phyloP scores from a whole-genome alignment of 768 basidiomycete genomes.

The Tylopilus sp. region DNA sequence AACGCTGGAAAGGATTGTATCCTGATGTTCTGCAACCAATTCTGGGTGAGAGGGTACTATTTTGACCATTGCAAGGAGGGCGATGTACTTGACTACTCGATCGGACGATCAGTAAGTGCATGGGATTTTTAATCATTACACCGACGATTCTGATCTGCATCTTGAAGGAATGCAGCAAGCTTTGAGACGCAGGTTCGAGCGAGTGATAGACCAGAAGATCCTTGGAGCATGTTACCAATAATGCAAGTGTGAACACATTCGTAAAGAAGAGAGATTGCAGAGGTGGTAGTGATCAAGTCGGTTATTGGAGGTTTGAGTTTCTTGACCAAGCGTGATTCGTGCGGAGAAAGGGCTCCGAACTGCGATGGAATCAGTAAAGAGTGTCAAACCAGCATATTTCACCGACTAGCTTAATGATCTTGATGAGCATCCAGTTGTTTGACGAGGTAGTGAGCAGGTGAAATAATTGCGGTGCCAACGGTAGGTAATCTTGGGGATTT shows the following conservation, averaged over 20 bases:
- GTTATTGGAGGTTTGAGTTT: constrained; percentile 94
- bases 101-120: constrained; percentile 16
- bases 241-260: constrained; percentile 99
- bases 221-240: constrained; percentile 92
- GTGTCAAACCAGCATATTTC: neutral
- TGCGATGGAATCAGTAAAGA: constrained; percentile 29
- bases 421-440: constrained; percentile 99
- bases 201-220: constrained; percentile 68
- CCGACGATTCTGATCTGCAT: constrained; percentile 94
- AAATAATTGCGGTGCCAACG: constrained; percentile 89
- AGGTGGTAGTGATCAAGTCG: constrained; percentile 91
- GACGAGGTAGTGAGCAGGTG: constrained; percentile 89
- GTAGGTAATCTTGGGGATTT: constrained; percentile 76
- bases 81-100: constrained; percentile 91
- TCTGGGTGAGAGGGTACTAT: constrained; percentile 91
- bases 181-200: constrained; percentile 92
- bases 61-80: constrained; percentile 90
- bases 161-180: constrained; percentile 85
- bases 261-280: constrained; percentile 92
- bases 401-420: constrained; percentile 90
- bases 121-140: constrained; percentile 18
- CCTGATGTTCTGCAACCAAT: constrained; percentile 87
- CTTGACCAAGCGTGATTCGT: constrained; percentile 90
- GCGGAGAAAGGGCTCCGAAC: constrained; percentile 91
- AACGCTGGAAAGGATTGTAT: constrained; percentile 84